These are phyloP conservation scores for Neopestalotiopsis rosae DNA, from an alignment of 2,329 filamentous ascomycete species.

Conservation along the genomic window DNA sequence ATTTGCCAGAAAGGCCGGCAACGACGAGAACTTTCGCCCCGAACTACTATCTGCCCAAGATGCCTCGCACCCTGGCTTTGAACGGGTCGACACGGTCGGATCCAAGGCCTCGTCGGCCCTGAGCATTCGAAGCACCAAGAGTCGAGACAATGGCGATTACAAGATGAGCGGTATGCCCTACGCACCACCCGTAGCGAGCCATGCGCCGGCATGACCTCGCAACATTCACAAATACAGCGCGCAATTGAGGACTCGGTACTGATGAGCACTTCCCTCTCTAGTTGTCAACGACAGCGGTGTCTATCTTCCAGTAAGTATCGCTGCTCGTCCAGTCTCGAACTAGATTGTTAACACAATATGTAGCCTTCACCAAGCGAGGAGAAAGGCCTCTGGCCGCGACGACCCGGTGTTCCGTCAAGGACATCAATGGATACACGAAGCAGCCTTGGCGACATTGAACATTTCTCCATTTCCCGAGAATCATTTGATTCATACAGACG, in stretches of 20 bases:
- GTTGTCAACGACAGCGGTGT: slow-evolving; percentile 96
- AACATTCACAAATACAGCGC: slow-evolving; percentile 10
- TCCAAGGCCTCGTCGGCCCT: slow-evolving; percentile 67
- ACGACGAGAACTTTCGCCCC: slow-evolving; percentile 60
- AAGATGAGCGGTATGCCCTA: slow-evolving; percentile 75
- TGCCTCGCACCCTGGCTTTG: slow-evolving; percentile 57
- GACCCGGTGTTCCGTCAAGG: slow-evolving; percentile 52
- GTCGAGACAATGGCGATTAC: slow-evolving; percentile 73
- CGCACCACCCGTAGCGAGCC: slow-evolving; percentile 7
- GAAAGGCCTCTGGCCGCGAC: slow-evolving; percentile 76
- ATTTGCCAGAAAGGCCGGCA: slow-evolving; percentile 65
- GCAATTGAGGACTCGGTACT: slow-evolving; percentile 19
- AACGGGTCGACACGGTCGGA: slow-evolving; percentile 66
- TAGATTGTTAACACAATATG: slow-evolving; percentile 16
- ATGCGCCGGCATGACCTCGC: neutral
- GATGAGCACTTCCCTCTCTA: slow-evolving; percentile 42
- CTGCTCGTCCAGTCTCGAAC: neutral
- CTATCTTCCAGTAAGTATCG: slow-evolving; percentile 79
- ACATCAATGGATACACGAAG: slow-evolving; percentile 58
- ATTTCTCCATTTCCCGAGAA: slow-evolving; percentile 93
- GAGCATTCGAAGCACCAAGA: slow-evolving; percentile 65
- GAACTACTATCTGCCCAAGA: slow-evolving; percentile 41
- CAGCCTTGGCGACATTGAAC: slow-evolving; percentile 82
- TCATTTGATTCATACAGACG: slow-evolving; percentile 96
- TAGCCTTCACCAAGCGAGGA: slow-evolving; percentile 90